Evolutionary conservation across 2,329 filamentous ascomycete genomes (phyloP).

Genomic region (Trichoderma oligosporum): DNA sequence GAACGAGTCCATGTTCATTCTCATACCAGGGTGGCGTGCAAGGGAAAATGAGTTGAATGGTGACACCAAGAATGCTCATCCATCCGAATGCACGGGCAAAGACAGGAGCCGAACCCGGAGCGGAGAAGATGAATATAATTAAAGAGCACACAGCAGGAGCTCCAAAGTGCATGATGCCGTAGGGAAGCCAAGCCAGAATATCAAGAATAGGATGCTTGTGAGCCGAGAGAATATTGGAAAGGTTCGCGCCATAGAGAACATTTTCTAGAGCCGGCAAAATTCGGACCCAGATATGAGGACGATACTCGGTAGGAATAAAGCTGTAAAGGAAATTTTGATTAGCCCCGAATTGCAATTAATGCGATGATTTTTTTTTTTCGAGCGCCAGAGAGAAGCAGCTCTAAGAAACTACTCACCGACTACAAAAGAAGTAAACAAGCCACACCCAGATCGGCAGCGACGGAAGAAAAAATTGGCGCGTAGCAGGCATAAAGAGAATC

Average conservation of each 20-base stretch:
- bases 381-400: too few species aligned
- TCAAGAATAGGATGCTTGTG: conserved; percentile 82
- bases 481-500: conserved; percentile 75
- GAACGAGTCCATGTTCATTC: conserved; percentile 83
- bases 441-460: conserved; percentile 81
- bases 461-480: conserved; percentile 86
- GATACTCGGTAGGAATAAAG: conserved; percentile 83
- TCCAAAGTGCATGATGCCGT: conserved; percentile 86
- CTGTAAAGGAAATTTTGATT: conserved; percentile 42
- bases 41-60: conserved; percentile 84
- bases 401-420: conserved; percentile 63
- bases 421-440: conserved; percentile 87
- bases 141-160: conserved; percentile 74
- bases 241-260: conserved; percentile 90
- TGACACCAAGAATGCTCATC: conserved; percentile 83
- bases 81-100: conserved; percentile 88
- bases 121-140: conserved; percentile 82
- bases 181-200: conserved; percentile 87
- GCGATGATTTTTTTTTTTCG: too few species aligned
- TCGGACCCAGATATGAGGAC: conserved; percentile 92
- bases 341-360: background rate
- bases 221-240: conserved; percentile 91
- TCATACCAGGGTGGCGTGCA: conserved; percentile 98
- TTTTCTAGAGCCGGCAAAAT: conserved; percentile 93
- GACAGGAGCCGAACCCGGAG: conserved; percentile 77